phyloP scores from a whole-genome alignment of 1,139 yeast genomes.

The Suhomyces bribrorum region DNA sequence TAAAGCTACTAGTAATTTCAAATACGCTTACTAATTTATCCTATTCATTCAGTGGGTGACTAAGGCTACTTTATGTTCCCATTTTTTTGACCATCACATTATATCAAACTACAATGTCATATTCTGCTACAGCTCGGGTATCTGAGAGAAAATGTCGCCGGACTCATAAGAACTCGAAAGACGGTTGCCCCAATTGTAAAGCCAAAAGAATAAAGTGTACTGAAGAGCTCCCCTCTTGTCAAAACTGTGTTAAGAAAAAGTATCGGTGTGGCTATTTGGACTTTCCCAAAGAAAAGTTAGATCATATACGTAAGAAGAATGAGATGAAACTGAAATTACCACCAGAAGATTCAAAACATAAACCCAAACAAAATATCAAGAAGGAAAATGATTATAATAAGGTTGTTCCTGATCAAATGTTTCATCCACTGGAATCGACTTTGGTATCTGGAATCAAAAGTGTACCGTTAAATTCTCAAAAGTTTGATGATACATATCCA shows the following conservation, averaged over 20 bases:
- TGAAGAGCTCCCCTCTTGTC: slow-evolving; percentile 47
- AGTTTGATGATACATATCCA: background rate
- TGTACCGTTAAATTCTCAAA: background rate
- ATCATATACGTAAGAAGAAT: slow-evolving; percentile 36
- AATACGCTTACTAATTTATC: too few species aligned
- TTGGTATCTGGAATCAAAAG: background rate
- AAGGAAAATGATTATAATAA: background rate
- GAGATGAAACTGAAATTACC: slow-evolving; percentile 19
- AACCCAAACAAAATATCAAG: slow-evolving; percentile 7
- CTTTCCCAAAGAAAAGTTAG: slow-evolving; percentile 40
- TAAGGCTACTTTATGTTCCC: background rate
- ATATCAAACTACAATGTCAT: slow-evolving; percentile 12
- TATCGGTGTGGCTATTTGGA: slow-evolving; percentile 47
- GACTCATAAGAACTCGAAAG: slow-evolving; percentile 48
- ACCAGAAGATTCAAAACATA: background rate
- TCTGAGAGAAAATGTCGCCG: slow-evolving; percentile 42
- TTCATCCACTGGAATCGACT: background rate
- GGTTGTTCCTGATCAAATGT: background rate
- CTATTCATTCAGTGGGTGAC: too few species aligned
- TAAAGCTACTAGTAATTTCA: background rate
- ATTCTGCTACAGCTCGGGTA: slow-evolving; percentile 6
- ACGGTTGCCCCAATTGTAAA: slow-evolving; percentile 50
- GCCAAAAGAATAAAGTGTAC: slow-evolving; percentile 46
- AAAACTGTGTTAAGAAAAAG: slow-evolving; percentile 40
- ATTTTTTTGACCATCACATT: too few species aligned